A percentile compares a stretch with the other conserved stretches of the same genome.
Conservation (phyloP, 495 filamentous ascomycete genomes). For the Cercophora samala region DNA sequence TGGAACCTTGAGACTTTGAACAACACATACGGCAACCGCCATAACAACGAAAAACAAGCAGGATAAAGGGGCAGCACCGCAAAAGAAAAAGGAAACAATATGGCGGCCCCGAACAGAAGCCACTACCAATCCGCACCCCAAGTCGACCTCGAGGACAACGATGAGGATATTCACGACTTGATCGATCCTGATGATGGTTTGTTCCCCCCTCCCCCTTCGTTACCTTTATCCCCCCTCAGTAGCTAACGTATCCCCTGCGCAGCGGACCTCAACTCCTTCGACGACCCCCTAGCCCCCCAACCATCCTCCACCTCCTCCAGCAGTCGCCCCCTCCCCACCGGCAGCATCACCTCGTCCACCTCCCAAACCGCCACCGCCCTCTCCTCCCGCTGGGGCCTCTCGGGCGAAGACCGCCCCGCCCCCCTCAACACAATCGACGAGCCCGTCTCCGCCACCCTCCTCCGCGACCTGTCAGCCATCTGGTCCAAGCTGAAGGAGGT, state of each 20-base stretch:
- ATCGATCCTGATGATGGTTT: constrained; percentile 95
- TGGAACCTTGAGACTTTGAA: neutral
- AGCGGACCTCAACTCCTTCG: constrained; percentile 85
- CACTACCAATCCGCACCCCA: constrained; percentile 66
- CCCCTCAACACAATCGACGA: constrained; percentile 95
- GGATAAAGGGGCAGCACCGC: neutral
- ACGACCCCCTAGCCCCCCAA: constrained; percentile 71
- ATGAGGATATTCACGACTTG: constrained; percentile 58
- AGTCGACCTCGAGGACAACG: constrained; percentile 70
- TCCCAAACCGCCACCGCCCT: constrained; percentile 57
- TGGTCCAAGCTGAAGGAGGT: constrained; percentile 98
- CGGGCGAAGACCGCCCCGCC: constrained; percentile 91
- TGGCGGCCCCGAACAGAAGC: constrained; percentile 35
- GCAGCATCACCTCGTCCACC: constrained; percentile 41
- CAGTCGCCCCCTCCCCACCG: constrained; percentile 62
- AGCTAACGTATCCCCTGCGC: neutral
- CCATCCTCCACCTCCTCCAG: constrained; percentile 62
- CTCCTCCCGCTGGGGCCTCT: constrained; percentile 71
- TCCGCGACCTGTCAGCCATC: constrained; percentile 83
- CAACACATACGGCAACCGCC: neutral
- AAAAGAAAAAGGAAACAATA: constrained; percentile 9
- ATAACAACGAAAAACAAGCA: neutral
- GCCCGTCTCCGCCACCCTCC: constrained; percentile 90
- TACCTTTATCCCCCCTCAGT: neutral
- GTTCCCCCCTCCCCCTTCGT: neutral